Evolutionary conservation across 257 asterid species (phyloP).

Genomic region (Scutellaria galericulata): DNA sequence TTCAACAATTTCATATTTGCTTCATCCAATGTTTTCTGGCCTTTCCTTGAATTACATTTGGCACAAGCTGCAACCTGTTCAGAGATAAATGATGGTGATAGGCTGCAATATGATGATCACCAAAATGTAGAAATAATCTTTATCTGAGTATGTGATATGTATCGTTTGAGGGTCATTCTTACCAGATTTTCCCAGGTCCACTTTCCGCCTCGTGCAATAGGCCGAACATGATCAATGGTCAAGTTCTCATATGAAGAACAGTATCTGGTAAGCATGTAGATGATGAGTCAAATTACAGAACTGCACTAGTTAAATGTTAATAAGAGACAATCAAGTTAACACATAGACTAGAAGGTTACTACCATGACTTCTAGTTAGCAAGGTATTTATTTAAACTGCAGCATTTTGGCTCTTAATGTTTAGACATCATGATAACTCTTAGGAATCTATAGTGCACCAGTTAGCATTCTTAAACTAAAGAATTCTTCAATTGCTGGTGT

Average conservation of each 20-base stretch:
- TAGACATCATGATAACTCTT: conserved; percentile 8
- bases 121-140: conserved; percentile 2
- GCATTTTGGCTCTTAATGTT: conserved; percentile 9
- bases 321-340: background rate
- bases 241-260: conserved; percentile 76
- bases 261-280: conserved; percentile 54
- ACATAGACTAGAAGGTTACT: conserved; percentile 5
- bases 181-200: conserved; percentile 99
- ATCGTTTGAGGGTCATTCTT: conserved; percentile 28
- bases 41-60: conserved; percentile 83
- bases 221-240: conserved; percentile 84
- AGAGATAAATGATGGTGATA: conserved; percentile 23
- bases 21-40: conserved; percentile 84
- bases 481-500: background rate
- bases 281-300: conserved; percentile 25
- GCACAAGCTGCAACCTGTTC: conserved; percentile 86
- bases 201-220: conserved; percentile 85
- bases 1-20: conserved; percentile 76
- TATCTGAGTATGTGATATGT: background rate
- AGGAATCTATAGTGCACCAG: background rate
- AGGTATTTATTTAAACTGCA: conserved; percentile 14
- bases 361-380: conserved; percentile 4
- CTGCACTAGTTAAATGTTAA: background rate
- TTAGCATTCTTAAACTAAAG: background rate
- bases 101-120: background rate